A percentile compares a stretch with the other conserved stretches of the same genome.
Conservation (phyloP, 192 early-diverging fungal species). For the Coemansia asiatica region DNA sequence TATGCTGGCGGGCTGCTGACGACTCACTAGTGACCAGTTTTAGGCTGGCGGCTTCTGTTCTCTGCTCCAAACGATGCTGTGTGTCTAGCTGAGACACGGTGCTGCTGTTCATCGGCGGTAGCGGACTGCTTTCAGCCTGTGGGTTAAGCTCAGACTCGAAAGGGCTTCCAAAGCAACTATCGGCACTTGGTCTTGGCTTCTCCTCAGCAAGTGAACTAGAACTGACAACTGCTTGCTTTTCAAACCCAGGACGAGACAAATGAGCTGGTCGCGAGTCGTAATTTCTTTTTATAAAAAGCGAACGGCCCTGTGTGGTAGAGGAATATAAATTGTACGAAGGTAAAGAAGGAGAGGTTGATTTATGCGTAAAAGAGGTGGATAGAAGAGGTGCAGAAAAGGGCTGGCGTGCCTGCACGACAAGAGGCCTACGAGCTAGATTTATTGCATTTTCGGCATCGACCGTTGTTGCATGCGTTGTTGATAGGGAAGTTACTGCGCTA, state of each 20-base stretch:
- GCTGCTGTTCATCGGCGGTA: not conserved
- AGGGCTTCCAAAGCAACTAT: not conserved
- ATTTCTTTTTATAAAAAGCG: not conserved
- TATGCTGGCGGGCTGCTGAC: not conserved
- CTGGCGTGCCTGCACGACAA: not conserved
- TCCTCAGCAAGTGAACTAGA: not conserved
- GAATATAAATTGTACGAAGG: not conserved
- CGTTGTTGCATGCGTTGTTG: not conserved
- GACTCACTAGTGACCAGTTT: not conserved
- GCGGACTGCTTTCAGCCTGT: not conserved
- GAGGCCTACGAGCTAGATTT: not conserved
- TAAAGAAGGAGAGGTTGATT: not conserved
- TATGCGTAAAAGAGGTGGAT: not conserved
- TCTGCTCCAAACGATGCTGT: not conserved
- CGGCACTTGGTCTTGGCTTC: not conserved
- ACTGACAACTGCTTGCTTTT: not conserved
- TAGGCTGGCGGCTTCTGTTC: slow-evolving; percentile 1
- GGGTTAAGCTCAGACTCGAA: not conserved
- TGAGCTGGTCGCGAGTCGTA: not conserved
- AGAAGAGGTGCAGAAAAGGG: not conserved
- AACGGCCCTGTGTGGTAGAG: not conserved
- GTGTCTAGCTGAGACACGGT: not conserved
- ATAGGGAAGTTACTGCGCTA: not conserved
- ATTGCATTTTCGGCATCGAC: not conserved
- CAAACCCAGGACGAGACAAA: not conserved